Conservation (phyloP, 192 early-diverging fungal genomes). For the Backusella australiensis region DNA sequence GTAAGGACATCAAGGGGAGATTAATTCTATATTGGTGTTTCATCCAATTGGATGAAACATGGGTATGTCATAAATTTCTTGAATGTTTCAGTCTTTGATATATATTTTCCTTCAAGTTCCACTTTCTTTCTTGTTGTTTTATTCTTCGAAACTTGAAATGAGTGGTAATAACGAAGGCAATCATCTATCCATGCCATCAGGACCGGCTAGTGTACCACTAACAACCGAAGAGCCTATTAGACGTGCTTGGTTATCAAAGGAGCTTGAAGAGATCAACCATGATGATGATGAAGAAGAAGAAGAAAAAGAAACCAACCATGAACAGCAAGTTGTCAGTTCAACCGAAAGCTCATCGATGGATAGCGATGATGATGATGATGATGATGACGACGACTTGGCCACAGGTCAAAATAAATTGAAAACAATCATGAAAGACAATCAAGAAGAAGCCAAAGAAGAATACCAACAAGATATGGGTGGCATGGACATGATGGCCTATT, state of each 20-base stretch:
- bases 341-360: background rate
- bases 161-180: background rate
- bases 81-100: background rate
- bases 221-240: constrained; percentile 33
- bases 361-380: background rate
- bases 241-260: constrained; percentile 13
- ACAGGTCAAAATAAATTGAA: background rate
- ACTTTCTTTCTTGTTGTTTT: background rate
- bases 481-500: constrained; percentile 5
- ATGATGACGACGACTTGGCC: background rate
- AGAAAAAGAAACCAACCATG: background rate
- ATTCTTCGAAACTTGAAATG: background rate
- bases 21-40: background rate
- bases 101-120: background rate
- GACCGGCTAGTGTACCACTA: constrained; percentile 14
- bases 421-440: background rate
- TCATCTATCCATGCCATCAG: background rate
- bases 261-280: constrained; percentile 17
- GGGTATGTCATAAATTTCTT: background rate
- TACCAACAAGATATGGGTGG: background rate
- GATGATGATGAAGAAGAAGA: background rate
- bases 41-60: background rate
- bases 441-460: background rate
- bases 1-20: too few species aligned
- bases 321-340: background rate